phyloP scores from a whole-genome alignment of 192 early-diverging fungal genomes.

The Entomortierella lignicola region DNA sequence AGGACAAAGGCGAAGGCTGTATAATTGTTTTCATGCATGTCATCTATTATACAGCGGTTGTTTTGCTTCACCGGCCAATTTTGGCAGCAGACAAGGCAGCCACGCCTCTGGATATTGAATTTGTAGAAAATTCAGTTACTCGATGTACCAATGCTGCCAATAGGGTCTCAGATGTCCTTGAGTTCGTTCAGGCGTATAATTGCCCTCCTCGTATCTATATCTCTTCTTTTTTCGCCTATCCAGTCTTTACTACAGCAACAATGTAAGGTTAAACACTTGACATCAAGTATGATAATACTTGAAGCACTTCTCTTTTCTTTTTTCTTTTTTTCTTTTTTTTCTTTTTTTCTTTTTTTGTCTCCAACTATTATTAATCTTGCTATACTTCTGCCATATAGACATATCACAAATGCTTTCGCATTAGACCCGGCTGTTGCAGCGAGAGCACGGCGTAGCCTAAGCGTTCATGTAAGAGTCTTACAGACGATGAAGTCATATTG shows the following conservation, averaged over 20 bases:
- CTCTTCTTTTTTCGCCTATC: conserved; percentile 61
- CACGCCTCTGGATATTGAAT: conserved; percentile 34
- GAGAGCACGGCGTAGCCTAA: conserved; percentile 55
- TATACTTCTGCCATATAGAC: too few species aligned
- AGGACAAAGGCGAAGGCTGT: conserved; percentile 34
- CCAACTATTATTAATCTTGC: too few species aligned
- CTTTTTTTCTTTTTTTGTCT: neutral
- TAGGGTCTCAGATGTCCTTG: conserved; percentile 53
- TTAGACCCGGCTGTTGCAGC: conserved; percentile 42
- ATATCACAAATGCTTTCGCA: conserved; percentile 60
- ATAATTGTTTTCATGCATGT: conserved; percentile 57
- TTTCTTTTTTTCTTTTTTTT: neutral
- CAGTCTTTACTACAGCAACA: conserved; percentile 62
- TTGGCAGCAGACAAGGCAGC: conserved; percentile 40
- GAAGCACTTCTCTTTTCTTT: neutral
- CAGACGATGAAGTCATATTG: conserved; percentile 59
- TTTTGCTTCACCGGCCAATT: conserved; percentile 62
- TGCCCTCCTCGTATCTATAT: conserved; percentile 34
- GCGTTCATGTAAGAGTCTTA: conserved; percentile 55
- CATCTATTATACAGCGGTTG: conserved; percentile 58
- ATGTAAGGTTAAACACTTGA: conserved; percentile 26
- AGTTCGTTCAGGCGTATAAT: conserved; percentile 40
- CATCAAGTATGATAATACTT: neutral
- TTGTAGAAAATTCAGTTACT: conserved; percentile 48
- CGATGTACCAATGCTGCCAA: conserved; percentile 57